Evolutionary conservation across 202 grass and related monocot species (phyloP), one percentile per base, ranked within the genome.

Genomic region (Schoenoplectus triqueter): DNA sequence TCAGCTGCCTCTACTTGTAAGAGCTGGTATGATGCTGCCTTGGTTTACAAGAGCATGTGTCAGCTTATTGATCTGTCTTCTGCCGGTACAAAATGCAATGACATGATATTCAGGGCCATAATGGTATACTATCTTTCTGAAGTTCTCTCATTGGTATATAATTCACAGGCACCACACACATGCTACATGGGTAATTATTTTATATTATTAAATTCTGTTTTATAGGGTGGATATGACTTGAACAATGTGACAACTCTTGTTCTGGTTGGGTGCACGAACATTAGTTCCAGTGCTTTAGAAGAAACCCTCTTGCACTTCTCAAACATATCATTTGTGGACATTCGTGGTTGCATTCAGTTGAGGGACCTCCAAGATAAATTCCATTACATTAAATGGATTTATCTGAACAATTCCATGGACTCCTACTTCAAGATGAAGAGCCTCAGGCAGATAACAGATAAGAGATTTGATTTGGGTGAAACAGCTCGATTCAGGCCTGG

Each of bases 291-390:
- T 86, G 86, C 80, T 72, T 87, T 99, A 77, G 96, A 86, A 54
- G 90, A 92, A 88, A 57, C 87, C 52, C 85, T 99, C 70, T 86
- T 87, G 83, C 84, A 84, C 83, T 87, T 92, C 90, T 88, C 90
- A 0, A 84, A 88, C 71, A 90, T 99, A 73, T 91, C 84, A 78
- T 91, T 85, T 82, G 86, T 96, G 44, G 90, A 99, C 78, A 91
- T 94, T 84, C 89, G 94, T 80, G 93, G 91, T 64, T 95, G 96
- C 86, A 88, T 80, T 85, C 93, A 99, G 84, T 88, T 99, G 64
- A 73, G 84, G 76, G 96, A 96, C 88, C 86, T 99, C 64, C 89
- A 88, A 91, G 70, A 66, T 60, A 99, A 84, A 87, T 99, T 95
- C 89, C 90, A 87, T 59, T 85, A 92, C 85, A 72, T 99, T 69